phyloP scores from a whole-genome alignment of 352 stramenopile genomes.

The Nothophytophthora sp. region DNA sequence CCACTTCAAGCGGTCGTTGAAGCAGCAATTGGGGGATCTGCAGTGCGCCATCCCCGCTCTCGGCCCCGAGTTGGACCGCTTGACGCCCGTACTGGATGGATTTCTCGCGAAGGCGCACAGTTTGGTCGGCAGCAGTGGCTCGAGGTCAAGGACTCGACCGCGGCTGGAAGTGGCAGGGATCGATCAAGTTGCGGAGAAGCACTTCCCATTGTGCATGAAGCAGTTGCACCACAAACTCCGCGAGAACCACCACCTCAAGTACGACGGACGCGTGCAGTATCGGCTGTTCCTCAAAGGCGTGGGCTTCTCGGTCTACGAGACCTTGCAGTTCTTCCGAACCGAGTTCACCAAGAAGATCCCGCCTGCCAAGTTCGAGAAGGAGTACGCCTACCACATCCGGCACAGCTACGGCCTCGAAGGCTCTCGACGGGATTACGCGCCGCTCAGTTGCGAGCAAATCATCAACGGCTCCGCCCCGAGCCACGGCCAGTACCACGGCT shows the following conservation, averaged over 20 bases:
- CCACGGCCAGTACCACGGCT: conserved; percentile 79
- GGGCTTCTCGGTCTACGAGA: conserved; percentile 78
- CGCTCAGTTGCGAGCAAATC: conserved; percentile 61
- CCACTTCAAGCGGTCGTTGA: conserved; percentile 37
- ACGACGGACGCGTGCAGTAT: conserved; percentile 84
- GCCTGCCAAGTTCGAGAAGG: conserved; percentile 70
- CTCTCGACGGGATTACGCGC: conserved; percentile 67
- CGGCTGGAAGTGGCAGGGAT: conserved; percentile 57
- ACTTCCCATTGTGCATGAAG: conserved; percentile 86
- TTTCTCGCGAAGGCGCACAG: conserved; percentile 35
- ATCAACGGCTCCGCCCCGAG: conserved; percentile 41
- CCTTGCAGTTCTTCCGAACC: conserved; percentile 70
- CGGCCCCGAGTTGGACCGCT: conserved; percentile 30
- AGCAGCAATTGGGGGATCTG: conserved; percentile 41
- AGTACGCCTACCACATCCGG: conserved; percentile 88
- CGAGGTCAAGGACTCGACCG: conserved; percentile 2
- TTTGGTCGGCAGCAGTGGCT: conserved; percentile 11
- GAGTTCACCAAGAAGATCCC: conserved; percentile 71
- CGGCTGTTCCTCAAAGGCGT: conserved; percentile 86
- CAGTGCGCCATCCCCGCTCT: conserved; percentile 41
- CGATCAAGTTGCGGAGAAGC: conserved; percentile 48
- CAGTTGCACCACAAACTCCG: conserved; percentile 72
- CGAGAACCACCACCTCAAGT: conserved; percentile 84
- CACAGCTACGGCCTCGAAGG: conserved; percentile 88
- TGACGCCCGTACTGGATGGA: conserved; percentile 35